Conservation (phyloP, 1,284 basidiomycete genomes). For the Ganoderma lingzhi region DNA sequence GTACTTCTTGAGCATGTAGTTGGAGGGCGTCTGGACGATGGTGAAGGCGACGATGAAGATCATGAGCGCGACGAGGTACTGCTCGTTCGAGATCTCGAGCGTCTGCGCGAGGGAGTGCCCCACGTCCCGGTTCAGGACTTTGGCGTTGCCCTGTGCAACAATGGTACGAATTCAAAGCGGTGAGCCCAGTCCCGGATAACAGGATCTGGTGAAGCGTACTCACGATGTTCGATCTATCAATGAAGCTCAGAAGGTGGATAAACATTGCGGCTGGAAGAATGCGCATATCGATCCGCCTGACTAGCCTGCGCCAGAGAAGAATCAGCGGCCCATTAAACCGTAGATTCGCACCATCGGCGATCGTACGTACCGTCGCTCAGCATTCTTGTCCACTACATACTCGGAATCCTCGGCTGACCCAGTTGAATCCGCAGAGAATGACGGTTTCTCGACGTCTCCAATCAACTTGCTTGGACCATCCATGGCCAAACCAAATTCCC, state of each 20-base stretch:
- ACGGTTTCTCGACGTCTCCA: constrained; percentile 6
- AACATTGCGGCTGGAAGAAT: constrained; percentile 38
- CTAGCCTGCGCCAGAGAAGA: constrained; percentile 27
- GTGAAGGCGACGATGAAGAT: constrained; percentile 49
- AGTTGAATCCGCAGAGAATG: neutral
- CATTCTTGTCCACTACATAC: constrained; percentile 7
- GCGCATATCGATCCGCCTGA: constrained; percentile 36
- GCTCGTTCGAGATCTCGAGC: constrained; percentile 41
- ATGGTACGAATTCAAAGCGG: neutral
- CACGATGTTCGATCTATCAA: constrained; percentile 49
- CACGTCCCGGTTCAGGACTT: constrained; percentile 45
- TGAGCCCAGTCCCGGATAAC: neutral
- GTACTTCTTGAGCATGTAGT: constrained; percentile 53
- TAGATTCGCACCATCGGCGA: neutral
- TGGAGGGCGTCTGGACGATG: constrained; percentile 49
- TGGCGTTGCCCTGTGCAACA: constrained; percentile 46
- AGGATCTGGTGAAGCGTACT: constrained; percentile 3
- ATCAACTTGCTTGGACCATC: neutral
- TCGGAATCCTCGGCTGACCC: neutral
- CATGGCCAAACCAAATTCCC: neutral
- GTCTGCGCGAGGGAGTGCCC: constrained; percentile 44
- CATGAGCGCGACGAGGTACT: constrained; percentile 49
- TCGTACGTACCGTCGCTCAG: constrained; percentile 1
- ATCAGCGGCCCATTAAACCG: neutral
- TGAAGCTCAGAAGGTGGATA: constrained; percentile 46